A percentile compares a stretch with the other conserved stretches of the same genome.
These are phyloP conservation scores for Stromatinia cepivora DNA, from an alignment of 2,329 filamentous ascomycete species.

Conservation along the genomic window DNA sequence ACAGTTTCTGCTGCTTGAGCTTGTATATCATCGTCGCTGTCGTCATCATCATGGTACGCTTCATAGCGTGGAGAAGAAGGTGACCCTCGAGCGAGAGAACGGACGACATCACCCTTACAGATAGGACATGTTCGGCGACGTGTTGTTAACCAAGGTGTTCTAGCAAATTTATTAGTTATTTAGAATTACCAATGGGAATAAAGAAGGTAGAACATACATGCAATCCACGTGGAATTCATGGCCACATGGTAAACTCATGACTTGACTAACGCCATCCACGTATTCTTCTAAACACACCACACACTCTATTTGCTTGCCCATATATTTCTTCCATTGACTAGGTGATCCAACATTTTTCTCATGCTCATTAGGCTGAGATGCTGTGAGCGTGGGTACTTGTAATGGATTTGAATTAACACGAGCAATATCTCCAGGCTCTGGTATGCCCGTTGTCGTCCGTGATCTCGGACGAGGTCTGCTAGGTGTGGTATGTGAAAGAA, in stretches of 20 bases:
- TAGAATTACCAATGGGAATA: slow-evolving; percentile 12
- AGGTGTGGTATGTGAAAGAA: slow-evolving; percentile 61
- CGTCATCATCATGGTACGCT: slow-evolving; percentile 46
- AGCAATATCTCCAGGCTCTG: slow-evolving; percentile 51
- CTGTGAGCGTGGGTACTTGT: slow-evolving; percentile 33
- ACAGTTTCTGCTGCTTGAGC: slow-evolving; percentile 46
- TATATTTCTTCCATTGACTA: slow-evolving; percentile 65
- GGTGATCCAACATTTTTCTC: slow-evolving; percentile 51
- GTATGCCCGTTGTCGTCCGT: slow-evolving; percentile 62
- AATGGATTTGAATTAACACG: slow-evolving; percentile 45
- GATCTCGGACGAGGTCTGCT: slow-evolving; percentile 61
- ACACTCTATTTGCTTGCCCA: slow-evolving; percentile 76
- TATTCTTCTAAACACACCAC: slow-evolving; percentile 98
- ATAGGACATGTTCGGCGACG: slow-evolving; percentile 96
- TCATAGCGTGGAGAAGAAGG: slow-evolving; percentile 40
- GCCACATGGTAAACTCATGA: slow-evolving; percentile 96
- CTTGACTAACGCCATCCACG: slow-evolving; percentile 85
- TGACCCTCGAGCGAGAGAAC: slow-evolving; percentile 55
- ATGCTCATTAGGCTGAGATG: slow-evolving; percentile 41
- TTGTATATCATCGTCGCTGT: slow-evolving; percentile 48
- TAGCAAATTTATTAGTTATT: slow-evolving; percentile 43
- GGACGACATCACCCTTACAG: slow-evolving; percentile 95
- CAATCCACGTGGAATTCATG: slow-evolving; percentile 98
- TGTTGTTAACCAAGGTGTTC: slow-evolving; percentile 95
- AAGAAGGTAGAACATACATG: slow-evolving; percentile 71